Conservation (phyloP, 352 stramenopile genomes). For the Discostella stelligera region DNA sequence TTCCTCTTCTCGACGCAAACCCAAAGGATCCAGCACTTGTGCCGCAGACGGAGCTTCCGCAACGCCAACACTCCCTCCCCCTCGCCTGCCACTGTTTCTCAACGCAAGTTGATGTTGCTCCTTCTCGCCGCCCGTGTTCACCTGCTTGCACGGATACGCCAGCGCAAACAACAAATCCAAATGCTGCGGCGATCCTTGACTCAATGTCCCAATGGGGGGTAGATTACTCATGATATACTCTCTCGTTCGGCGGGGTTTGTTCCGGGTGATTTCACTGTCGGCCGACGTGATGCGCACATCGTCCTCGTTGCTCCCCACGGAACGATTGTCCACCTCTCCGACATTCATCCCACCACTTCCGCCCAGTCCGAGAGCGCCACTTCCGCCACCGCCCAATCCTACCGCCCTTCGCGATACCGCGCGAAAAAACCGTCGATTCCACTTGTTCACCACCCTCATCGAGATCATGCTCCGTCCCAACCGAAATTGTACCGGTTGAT, state of each 20-base stretch:
- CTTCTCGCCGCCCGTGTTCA: not conserved
- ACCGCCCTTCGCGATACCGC: slow-evolving; percentile 56
- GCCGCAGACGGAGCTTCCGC: not conserved
- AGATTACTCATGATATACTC: slow-evolving; percentile 73
- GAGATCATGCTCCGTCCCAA: slow-evolving; percentile 78
- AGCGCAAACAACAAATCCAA: slow-evolving; percentile 77
- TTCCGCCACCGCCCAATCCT: slow-evolving; percentile 3
- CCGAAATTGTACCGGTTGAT: slow-evolving; percentile 76
- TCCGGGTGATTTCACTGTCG: slow-evolving; percentile 65
- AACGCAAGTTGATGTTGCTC: not conserved
- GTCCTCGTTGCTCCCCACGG: slow-evolving; percentile 76
- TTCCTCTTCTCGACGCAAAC: not conserved
- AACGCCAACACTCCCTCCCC: not conserved
- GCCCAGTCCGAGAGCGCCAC: not conserved
- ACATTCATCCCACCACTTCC: slow-evolving; percentile 14
- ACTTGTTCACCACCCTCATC: slow-evolving; percentile 83
- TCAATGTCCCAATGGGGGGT: slow-evolving; percentile 63
- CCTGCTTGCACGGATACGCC: slow-evolving; percentile 53
- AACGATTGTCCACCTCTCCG: slow-evolving; percentile 57
- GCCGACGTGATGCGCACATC: slow-evolving; percentile 70
- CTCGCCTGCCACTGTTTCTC: not conserved
- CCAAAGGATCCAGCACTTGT: not conserved
- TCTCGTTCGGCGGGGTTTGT: slow-evolving; percentile 54
- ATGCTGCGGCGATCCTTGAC: slow-evolving; percentile 70
- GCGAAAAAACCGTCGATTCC: slow-evolving; percentile 68